A percentile compares a stretch with the other conserved stretches of the same genome.
Evolutionary conservation across 768 basidiomycete genomes (phyloP).

Genomic region (Tulasnella sp.): DNA sequence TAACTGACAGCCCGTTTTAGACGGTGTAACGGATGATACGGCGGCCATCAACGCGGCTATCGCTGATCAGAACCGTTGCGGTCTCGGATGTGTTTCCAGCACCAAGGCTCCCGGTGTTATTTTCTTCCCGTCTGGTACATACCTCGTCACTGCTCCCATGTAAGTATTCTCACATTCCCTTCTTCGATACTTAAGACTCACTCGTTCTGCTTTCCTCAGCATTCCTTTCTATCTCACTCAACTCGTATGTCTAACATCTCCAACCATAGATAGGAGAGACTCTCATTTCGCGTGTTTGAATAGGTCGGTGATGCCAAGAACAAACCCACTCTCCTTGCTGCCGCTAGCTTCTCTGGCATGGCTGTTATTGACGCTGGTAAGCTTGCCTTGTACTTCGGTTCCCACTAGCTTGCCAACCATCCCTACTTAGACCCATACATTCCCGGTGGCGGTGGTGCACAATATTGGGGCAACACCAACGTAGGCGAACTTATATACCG

Average conservation of each 20-base stretch:
- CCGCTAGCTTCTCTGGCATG: conserved; percentile 19
- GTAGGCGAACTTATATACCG: not conserved
- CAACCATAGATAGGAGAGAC: not conserved
- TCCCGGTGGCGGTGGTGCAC: conserved; percentile 14
- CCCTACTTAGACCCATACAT: conserved; percentile 19
- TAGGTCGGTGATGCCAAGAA: conserved; percentile 21
- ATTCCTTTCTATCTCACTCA: conserved; percentile 29
- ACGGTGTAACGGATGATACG: conserved; percentile 32
- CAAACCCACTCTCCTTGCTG: conserved; percentile 25
- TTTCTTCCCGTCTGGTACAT: conserved; percentile 33
- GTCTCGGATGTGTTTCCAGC: conserved; percentile 24
- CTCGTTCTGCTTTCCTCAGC: not conserved
- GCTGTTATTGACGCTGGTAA: conserved; percentile 30
- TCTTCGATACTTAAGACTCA: not conserved
- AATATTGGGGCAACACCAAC: conserved; percentile 13
- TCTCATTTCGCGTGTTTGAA: not conserved
- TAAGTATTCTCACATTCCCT: not conserved
- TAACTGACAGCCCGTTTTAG: conserved; percentile 1
- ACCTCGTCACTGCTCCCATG: conserved; percentile 21
- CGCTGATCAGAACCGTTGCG: conserved; percentile 27
- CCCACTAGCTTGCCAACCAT: not conserved
- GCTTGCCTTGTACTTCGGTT: not conserved
- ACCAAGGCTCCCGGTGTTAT: conserved; percentile 30
- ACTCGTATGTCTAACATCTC: conserved; percentile 20
- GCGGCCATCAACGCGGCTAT: conserved; percentile 33